phyloP scores from a whole-genome alignment of 768 basidiomycete species.

The Russula lepida region DNA sequence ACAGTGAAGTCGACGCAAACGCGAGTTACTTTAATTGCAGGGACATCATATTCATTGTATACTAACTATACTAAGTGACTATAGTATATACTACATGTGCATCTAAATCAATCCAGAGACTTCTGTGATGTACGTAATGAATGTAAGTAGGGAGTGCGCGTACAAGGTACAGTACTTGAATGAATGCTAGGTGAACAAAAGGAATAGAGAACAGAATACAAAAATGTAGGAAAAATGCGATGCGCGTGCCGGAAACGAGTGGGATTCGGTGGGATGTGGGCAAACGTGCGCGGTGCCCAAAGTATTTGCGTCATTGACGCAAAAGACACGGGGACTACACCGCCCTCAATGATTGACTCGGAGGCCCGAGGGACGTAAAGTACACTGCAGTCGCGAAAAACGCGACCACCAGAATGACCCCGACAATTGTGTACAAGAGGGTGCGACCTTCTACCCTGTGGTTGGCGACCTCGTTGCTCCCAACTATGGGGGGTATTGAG shows the following conservation, averaged over 20 bases:
- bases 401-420: not conserved
- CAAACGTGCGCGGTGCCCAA: too few species aligned
- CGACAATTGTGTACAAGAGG: not conserved
- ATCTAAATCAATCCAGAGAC: not conserved
- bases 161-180: not conserved
- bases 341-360: not conserved
- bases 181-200: not conserved
- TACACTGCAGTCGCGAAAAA: not conserved
- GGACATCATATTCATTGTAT: not conserved
- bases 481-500: constrained; percentile 33
- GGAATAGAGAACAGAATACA: too few species aligned
- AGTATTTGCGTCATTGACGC: too few species aligned
- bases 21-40: not conserved
- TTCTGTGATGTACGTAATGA: not conserved
- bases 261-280: too few species aligned
- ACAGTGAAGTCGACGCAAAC: not conserved
- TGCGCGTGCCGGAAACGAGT: too few species aligned
- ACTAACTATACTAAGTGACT: not conserved
- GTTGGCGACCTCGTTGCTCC: constrained; percentile 19
- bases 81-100: not conserved
- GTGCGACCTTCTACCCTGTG: not conserved
- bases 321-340: not conserved
- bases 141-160: not conserved
- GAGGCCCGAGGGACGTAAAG: not conserved
- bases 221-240: too few species aligned